Percentiles rank a stretch among this genome's conserved stretches.
Evolutionary conservation across 1,139 yeast genomes (phyloP).

Genomic region (Hyphopichia pseudoburtonii): DNA sequence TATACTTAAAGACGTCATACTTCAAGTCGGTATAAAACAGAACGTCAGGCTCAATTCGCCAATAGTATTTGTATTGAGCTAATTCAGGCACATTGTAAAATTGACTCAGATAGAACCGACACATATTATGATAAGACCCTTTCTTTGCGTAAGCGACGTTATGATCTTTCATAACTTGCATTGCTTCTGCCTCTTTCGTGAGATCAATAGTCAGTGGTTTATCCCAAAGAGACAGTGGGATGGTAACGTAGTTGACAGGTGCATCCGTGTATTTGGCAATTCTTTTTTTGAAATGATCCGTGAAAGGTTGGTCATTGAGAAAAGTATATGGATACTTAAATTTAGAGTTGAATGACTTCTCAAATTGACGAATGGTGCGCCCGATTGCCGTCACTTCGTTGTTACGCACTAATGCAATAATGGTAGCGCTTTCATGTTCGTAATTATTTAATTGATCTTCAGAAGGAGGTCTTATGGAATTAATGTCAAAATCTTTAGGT

Average conservation of each 20-base stretch:
- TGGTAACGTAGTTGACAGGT: conserved; percentile 55
- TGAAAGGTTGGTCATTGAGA: conserved; percentile 68
- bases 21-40: conserved; percentile 64
- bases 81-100: conserved; percentile 65
- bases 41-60: conserved; percentile 83
- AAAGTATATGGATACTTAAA: conserved; percentile 81
- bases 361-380: conserved; percentile 57
- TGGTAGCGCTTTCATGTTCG: conserved; percentile 66
- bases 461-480: conserved; percentile 37
- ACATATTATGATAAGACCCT: conserved; percentile 77
- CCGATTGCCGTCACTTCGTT: conserved; percentile 52
- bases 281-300: conserved; percentile 50
- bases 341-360: conserved; percentile 62
- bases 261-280: conserved; percentile 47
- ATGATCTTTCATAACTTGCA: conserved; percentile 39
- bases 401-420: conserved; percentile 69
- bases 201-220: conserved; percentile 59
- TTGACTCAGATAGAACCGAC: conserved; percentile 56
- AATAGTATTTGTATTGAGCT: conserved; percentile 54
- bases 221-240: conserved; percentile 61
- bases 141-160: conserved; percentile 63
- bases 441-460: conserved; percentile 24
- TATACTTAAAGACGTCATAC: conserved; percentile 74
- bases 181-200: conserved; percentile 37
- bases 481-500: conserved; percentile 49